Base-by-base conservation (phyloP, 768 basidiomycete species). In the Boletus pseudopeckii region DNA sequence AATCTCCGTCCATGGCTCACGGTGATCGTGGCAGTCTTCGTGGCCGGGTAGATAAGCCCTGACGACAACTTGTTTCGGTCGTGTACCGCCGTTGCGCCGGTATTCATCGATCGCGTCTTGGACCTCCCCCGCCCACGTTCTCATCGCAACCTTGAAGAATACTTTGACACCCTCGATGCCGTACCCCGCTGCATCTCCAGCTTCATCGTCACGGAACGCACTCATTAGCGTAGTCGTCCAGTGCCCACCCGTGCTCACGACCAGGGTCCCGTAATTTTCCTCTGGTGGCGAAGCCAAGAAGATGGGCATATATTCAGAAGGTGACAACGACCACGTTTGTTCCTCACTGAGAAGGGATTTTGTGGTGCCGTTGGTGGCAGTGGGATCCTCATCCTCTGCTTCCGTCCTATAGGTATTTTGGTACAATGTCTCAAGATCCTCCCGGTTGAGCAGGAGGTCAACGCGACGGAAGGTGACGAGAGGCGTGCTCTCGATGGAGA, bases 241-340 rank as follows among this genome's bases (percentile, higher is more conserved):
- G 64, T 87, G 86, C 1, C 85, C 85, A 4, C 71, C 86, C 0
- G 85, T 87, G 67, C 77, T 83, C 26, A 81, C 77, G 52, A 88
- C 61, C 66, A 88, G 71, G 10, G 84, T 86, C 39, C 77, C 76
- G 64, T 85, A 88, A 57, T 82, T 80, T 7, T 65, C 76, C 18
- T 74, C 59, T 4, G 83, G 83, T 1, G 75, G 69, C 3, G 66
- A 56, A 1, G 71, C 65, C 10, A 78, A 66, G 68, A 87, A 80
- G 17, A 76, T 58, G 28, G 72, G 66, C 60, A 85, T 70, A 67
- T 85, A 85, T 43, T 81, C 79, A 1, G 70, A 62, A 4, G 81
- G 76, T 1, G 79, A 73, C 20, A 83, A 46, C 0, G 78, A 77
- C 84, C 83, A 88, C 7, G 71, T 71, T 2, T 58, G 40, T 67